A percentile compares a stretch with the other conserved stretches of the same genome.
Evolutionary conservation across 176 grass and related monocot genomes (phyloP).

Genomic region (Musa itinerans): DNA sequence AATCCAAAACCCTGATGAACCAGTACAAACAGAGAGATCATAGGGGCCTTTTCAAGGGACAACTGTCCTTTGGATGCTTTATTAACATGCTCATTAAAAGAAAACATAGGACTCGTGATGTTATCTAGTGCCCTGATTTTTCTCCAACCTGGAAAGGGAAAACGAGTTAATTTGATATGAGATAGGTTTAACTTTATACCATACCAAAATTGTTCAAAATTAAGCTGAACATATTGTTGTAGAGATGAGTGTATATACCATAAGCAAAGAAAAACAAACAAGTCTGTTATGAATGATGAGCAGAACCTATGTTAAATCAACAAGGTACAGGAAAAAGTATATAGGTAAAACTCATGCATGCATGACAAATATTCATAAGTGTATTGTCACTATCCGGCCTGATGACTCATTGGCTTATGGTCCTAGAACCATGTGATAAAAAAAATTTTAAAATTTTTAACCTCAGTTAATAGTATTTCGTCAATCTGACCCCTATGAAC

Average conservation of each 20-base stretch:
- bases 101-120: not conserved
- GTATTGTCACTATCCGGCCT: too few species aligned
- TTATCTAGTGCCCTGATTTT: not conserved
- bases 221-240: not conserved
- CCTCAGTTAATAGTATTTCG: too few species aligned
- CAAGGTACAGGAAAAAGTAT: not conserved
- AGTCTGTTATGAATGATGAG: not conserved
- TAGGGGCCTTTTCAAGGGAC: too few species aligned
- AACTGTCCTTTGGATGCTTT: not conserved
- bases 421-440: too few species aligned
- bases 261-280: not conserved
- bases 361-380: not conserved
- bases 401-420: too few species aligned
- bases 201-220: not conserved
- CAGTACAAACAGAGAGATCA: too few species aligned
- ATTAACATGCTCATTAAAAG: not conserved
- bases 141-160: not conserved
- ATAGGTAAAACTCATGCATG: not conserved
- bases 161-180: not conserved
- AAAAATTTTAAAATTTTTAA: too few species aligned
- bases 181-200: too few species aligned
- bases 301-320: not conserved
- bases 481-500: too few species aligned
- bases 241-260: not conserved
- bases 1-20: not conserved